Percentiles rank a stretch among this genome's conserved stretches.
These are phyloP conservation scores for Coelastrella sp. DNA, from an alignment of 139 green algal genomes.

Conservation along the genomic window DNA sequence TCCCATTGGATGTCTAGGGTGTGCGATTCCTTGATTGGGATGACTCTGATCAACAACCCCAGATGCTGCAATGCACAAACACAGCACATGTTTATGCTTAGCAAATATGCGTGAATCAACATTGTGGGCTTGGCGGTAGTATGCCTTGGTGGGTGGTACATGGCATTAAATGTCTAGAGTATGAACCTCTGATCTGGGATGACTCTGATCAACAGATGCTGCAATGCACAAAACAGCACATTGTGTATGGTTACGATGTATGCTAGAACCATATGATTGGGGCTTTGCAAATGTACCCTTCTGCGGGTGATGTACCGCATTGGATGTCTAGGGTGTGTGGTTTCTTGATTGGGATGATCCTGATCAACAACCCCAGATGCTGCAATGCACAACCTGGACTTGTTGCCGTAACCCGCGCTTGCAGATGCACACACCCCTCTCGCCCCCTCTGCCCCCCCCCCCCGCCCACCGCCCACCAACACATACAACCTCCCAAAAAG, in stretches of 20 bases:
- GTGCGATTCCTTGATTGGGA: constrained; percentile 86
- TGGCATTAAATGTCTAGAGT: constrained; percentile 61
- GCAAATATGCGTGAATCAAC: too few relatives aligned
- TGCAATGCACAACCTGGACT: background rate
- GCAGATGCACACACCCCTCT: background rate
- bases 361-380: constrained; percentile 62
- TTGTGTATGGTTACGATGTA: too few relatives aligned
- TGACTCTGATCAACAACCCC: constrained; percentile 63
- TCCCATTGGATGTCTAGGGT: background rate
- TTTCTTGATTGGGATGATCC: constrained; percentile 82
- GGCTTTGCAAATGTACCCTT: background rate
- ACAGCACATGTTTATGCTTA: too few relatives aligned
- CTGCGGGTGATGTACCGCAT: constrained; percentile 43
- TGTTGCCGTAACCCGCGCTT: background rate
- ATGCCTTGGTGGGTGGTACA: constrained; percentile 40
- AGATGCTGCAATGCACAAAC: constrained; percentile 44
- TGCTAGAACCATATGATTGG: too few relatives aligned
- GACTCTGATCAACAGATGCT: constrained; percentile 65
- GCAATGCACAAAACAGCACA: too few relatives aligned
- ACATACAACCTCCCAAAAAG: background rate
- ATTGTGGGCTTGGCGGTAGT: constrained; percentile 63
- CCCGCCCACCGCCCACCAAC: background rate
- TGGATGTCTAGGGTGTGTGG: constrained; percentile 74
- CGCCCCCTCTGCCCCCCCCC: background rate
- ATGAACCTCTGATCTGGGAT: constrained; percentile 87